A percentile compares a stretch with the other conserved stretches of the same genome.
Conservation (phyloP, 352 stramenopile species). For the Phytophthora multivora region DNA sequence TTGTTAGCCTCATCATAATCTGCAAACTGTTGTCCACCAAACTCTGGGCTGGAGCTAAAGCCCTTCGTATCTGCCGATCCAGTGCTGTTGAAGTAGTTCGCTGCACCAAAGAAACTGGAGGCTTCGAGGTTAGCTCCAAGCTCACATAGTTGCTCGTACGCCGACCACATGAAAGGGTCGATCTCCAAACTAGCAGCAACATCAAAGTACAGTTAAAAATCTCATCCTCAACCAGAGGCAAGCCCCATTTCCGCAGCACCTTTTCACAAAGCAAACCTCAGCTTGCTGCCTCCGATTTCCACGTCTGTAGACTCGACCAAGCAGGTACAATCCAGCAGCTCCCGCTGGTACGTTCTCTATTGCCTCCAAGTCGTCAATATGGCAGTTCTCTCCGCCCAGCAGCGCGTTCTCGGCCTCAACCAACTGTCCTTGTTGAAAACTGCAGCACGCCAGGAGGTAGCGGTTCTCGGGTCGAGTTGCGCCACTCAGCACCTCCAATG, state of each 20-base stretch:
- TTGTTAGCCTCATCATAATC: constrained; percentile 31
- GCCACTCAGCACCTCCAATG: constrained; percentile 59
- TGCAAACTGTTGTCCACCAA: constrained; percentile 1
- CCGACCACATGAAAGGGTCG: constrained; percentile 92
- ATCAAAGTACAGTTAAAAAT: constrained; percentile 13
- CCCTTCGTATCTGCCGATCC: constrained; percentile 9
- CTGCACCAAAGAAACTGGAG: constrained; percentile 60
- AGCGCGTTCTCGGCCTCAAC: constrained; percentile 93
- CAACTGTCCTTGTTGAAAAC: constrained; percentile 69
- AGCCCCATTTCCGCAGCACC: constrained; percentile 37
- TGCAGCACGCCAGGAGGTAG: constrained; percentile 74
- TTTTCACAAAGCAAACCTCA: constrained; percentile 90
- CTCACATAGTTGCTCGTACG: constrained; percentile 94
- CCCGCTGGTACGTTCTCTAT: constrained; percentile 61
- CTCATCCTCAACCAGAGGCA: not conserved
- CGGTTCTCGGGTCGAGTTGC: constrained; percentile 54
- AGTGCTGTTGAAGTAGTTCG: constrained; percentile 50
- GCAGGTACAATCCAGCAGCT: constrained; percentile 91
- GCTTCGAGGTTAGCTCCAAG: constrained; percentile 83
- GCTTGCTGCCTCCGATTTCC: constrained; percentile 91
- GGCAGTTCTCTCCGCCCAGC: constrained; percentile 47
- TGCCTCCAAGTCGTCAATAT: constrained; percentile 26
- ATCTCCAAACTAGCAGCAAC: constrained; percentile 75
- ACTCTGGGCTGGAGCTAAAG: constrained; percentile 9
- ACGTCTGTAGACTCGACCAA: constrained; percentile 91